A percentile compares a stretch with the other conserved stretches of the same genome.
phyloP scores from a whole-genome alignment of 1,284 basidiomycete species.

The Marasmius fiardii region DNA sequence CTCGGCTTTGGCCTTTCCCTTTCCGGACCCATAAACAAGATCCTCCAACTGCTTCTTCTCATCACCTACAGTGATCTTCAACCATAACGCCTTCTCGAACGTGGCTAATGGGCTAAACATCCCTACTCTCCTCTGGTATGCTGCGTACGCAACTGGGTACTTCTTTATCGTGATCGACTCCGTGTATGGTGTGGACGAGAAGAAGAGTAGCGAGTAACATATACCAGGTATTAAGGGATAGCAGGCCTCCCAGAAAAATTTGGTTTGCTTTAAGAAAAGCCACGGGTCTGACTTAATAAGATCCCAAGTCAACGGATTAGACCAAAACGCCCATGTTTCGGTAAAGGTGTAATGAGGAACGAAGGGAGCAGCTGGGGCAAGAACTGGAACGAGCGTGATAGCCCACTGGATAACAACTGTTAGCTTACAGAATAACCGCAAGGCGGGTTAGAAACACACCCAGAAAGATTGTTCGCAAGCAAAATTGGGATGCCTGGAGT shows the following conservation, averaged over 20 bases:
- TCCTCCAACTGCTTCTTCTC: slow-evolving; percentile 23
- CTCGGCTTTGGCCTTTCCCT: slow-evolving; percentile 11
- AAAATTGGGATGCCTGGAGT: slow-evolving; percentile 90
- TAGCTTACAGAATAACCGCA: background rate
- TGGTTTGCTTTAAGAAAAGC: background rate
- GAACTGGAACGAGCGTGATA: slow-evolving; percentile 64
- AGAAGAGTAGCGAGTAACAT: slow-evolving; percentile 66
- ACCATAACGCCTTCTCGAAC: slow-evolving; percentile 24
- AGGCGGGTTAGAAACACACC: slow-evolving; percentile 43
- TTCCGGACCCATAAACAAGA: slow-evolving; percentile 29
- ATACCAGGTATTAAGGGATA: slow-evolving; percentile 51
- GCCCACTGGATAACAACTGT: slow-evolving; percentile 43
- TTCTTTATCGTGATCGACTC: slow-evolving; percentile 78
- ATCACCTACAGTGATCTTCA: slow-evolving; percentile 22
- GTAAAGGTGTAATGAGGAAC: slow-evolving; percentile 22
- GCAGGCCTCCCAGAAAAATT: slow-evolving; percentile 27
- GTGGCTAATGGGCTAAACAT: slow-evolving; percentile 23
- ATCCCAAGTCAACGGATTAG: background rate
- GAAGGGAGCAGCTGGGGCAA: slow-evolving; percentile 41
- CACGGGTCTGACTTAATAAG: background rate
- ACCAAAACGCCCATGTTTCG: slow-evolving; percentile 20
- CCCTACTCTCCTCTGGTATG: slow-evolving; percentile 6
- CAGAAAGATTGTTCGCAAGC: slow-evolving; percentile 87
- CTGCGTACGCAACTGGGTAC: slow-evolving; percentile 47
- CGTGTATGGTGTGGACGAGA: slow-evolving; percentile 72